Evolutionary conservation across 768 basidiomycete species (phyloP).

Genomic region (Tephrocybe sp.): DNA sequence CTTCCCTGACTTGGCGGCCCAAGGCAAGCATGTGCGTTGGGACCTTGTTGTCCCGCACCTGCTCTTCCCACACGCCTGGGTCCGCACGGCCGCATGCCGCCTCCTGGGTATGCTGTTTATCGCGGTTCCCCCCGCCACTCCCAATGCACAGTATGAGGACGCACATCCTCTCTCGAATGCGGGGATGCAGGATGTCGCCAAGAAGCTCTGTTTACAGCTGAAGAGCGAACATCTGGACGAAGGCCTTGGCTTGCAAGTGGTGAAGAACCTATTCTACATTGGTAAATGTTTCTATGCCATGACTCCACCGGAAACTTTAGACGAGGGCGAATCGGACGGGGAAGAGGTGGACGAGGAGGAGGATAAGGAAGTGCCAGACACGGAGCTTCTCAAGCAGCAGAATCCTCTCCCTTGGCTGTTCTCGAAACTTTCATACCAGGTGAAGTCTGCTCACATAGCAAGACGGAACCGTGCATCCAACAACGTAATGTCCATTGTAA

Average conservation of each 20-base stretch:
- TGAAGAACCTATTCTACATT: slow-evolving; percentile 93
- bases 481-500: slow-evolving; percentile 37
- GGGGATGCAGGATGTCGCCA: slow-evolving; percentile 69
- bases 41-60: slow-evolving; percentile 60
- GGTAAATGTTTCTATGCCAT: slow-evolving; percentile 76
- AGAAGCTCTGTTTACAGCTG: slow-evolving; percentile 74
- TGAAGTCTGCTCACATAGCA: slow-evolving; percentile 71
- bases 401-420: slow-evolving; percentile 90
- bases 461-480: slow-evolving; percentile 54
- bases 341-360: slow-evolving; percentile 30
- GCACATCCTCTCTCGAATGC: slow-evolving; percentile 49
- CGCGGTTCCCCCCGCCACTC: slow-evolving; percentile 43
- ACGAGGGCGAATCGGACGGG: slow-evolving; percentile 24
- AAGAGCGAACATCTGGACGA: slow-evolving; percentile 80
- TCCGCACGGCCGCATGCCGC: slow-evolving; percentile 77
- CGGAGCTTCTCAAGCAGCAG: slow-evolving; percentile 27
- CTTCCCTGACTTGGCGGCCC: slow-evolving; percentile 47
- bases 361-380: slow-evolving; percentile 26
- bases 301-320: slow-evolving; percentile 21
- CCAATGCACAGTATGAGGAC: slow-evolving; percentile 28
- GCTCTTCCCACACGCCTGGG: slow-evolving; percentile 93
- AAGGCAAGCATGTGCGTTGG: slow-evolving; percentile 62
- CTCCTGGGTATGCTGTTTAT: slow-evolving; percentile 73
- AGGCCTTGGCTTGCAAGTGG: slow-evolving; percentile 73
- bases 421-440: slow-evolving; percentile 89